Conservation (phyloP, 2,329 filamentous ascomycete genomes). For the Trichoderma arundinaceum region DNA sequence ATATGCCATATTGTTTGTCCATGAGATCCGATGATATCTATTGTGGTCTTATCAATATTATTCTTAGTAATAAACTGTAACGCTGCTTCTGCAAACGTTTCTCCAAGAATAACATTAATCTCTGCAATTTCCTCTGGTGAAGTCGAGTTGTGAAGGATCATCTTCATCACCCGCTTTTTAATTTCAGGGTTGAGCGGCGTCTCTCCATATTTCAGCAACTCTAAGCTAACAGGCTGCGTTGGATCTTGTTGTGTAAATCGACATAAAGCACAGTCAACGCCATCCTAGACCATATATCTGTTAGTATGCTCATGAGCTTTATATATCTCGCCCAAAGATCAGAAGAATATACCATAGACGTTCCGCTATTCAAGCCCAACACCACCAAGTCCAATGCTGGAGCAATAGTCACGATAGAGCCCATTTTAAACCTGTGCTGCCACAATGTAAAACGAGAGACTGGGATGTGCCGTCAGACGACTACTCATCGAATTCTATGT, state of each 20-base stretch:
- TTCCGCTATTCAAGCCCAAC: conserved; percentile 32
- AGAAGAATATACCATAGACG: conserved; percentile 26
- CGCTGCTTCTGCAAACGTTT: conserved; percentile 29
- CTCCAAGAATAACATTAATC: conserved; percentile 31
- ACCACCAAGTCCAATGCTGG: conserved; percentile 28
- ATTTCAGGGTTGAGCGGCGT: conserved; percentile 27
- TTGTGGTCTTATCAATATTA: conserved; percentile 39
- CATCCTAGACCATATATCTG: conserved; percentile 17
- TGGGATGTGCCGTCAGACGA: background rate
- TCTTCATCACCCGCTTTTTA: conserved; percentile 30
- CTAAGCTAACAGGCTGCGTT: conserved; percentile 25
- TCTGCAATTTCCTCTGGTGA: conserved; percentile 30
- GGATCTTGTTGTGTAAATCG: conserved; percentile 30
- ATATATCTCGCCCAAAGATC: too few species aligned
- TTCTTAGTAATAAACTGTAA: conserved; percentile 26
- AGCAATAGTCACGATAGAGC: background rate
- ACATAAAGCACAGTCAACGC: conserved; percentile 32
- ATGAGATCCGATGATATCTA: conserved; percentile 62
- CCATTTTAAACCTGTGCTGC: background rate
- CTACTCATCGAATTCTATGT: background rate
- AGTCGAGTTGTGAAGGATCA: conserved; percentile 30
- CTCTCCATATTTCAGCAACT: conserved; percentile 33
- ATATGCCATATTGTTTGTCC: conserved; percentile 64
- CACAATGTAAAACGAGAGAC: background rate
- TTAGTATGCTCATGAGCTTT: background rate